A percentile compares a stretch with the other conserved stretches of the same genome.
Conservation (phyloP, 768 basidiomycete species). For the Pleurotus ostreatus region DNA sequence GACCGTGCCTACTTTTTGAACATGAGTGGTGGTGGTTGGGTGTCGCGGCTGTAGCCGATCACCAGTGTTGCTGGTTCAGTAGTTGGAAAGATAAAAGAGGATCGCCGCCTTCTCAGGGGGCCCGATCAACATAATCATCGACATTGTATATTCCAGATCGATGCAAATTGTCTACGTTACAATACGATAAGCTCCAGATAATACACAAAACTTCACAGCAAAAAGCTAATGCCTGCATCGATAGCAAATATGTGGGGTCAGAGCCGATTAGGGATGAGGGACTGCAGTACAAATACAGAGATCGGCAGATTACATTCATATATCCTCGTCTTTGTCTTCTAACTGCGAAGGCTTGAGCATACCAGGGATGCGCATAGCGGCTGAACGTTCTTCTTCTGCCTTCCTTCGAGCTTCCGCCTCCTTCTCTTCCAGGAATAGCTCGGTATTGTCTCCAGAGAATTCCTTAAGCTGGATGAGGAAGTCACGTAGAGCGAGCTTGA, state of each 20-base stretch:
- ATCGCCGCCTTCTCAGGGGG: no score
- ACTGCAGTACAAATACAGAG: no score
- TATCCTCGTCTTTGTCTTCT: slow-evolving; percentile 92
- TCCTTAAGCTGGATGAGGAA: slow-evolving; percentile 98
- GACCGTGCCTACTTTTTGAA: slow-evolving; percentile 5
- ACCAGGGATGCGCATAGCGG: slow-evolving; percentile 93
- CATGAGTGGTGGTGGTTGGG: not conserved
- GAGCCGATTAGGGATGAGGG: no score
- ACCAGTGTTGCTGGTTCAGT: no score
- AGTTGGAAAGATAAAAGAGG: no score
- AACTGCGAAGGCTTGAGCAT: slow-evolving; percentile 95
- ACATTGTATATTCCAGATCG: no score
- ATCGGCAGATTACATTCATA: slow-evolving; percentile 28
- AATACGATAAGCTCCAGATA: no score
- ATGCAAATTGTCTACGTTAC: no score
- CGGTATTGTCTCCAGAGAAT: slow-evolving; percentile 92
- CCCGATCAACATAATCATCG: no score
- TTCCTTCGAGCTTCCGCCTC: slow-evolving; percentile 79
- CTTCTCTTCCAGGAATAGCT: slow-evolving; percentile 92
- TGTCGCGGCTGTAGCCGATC: no score
- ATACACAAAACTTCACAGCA: no score
- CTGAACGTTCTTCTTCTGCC: slow-evolving; percentile 38
- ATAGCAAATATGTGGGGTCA: not conserved
- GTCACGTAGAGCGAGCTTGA: slow-evolving; percentile 93
- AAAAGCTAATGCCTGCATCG: not conserved